A percentile compares a stretch with the other conserved stretches of the same genome.
These are phyloP conservation scores for Penicillium riverlandense DNA, from an alignment of 495 filamentous ascomycete species.

Conservation along the genomic window DNA sequence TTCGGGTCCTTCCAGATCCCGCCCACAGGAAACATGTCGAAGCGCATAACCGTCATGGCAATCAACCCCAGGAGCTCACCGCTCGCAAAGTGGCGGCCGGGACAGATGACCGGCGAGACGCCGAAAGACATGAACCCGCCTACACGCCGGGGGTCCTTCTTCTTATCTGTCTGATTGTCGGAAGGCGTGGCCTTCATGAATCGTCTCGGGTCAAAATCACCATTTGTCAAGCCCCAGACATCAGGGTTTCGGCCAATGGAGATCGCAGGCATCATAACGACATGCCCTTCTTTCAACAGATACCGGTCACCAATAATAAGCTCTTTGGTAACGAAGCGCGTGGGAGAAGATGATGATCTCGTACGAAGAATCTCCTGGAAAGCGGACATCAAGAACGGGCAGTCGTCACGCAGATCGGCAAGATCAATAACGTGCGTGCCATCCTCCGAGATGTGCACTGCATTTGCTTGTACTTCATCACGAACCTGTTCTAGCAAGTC, in stretches of 20 bases:
- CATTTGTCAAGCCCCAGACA: constrained; percentile 21
- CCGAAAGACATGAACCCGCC: constrained; percentile 36
- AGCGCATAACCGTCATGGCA: constrained; percentile 31
- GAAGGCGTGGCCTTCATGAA: constrained; percentile 12
- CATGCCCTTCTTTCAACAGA: constrained; percentile 18
- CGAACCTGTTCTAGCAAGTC: constrained; percentile 28
- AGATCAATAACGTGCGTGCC: constrained; percentile 25
- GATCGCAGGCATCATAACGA: constrained; percentile 18
- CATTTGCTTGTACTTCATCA: constrained; percentile 21
- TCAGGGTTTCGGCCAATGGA: constrained; percentile 10
- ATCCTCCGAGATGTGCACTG: constrained; percentile 2
- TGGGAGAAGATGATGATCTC: constrained; percentile 11
- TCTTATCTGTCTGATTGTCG: not conserved
- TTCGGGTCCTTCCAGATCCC: constrained; percentile 13
- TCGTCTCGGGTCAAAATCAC: constrained; percentile 23
- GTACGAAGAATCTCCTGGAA: constrained; percentile 33
- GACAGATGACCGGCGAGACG: constrained; percentile 34
- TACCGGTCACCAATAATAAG: constrained; percentile 22
- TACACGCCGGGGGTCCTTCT: constrained; percentile 7
- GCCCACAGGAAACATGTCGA: constrained; percentile 25
- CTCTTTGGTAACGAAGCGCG: constrained; percentile 23
- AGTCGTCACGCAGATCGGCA: constrained; percentile 24
- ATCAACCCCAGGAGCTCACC: constrained; percentile 31
- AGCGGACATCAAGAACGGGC: constrained; percentile 28
- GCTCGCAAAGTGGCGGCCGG: constrained; percentile 41